Conservation (phyloP, 2,329 filamentous ascomycete species). For the Aspergillus quadrilineatus region DNA sequence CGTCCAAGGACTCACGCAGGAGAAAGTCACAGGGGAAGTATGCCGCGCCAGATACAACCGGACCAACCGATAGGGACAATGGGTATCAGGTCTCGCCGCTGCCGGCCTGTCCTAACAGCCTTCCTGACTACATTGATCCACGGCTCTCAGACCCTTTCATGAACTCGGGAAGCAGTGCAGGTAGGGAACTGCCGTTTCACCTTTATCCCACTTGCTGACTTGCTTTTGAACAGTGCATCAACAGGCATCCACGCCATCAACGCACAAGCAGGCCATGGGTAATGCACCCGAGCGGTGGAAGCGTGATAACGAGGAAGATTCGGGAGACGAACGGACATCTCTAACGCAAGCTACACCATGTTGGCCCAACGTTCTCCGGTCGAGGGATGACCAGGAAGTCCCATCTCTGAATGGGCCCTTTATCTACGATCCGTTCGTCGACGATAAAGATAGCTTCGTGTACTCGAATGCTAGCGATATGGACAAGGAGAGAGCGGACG, state of each 20-base stretch:
- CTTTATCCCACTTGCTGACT: constrained; percentile 2
- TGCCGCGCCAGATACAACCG: constrained; percentile 2
- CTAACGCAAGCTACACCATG: constrained; percentile 14
- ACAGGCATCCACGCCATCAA: not conserved
- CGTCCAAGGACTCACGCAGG: constrained; percentile 70
- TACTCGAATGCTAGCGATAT: constrained; percentile 21
- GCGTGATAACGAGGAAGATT: constrained; percentile 16
- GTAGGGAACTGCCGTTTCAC: constrained; percentile 9
- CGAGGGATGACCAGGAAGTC: constrained; percentile 1
- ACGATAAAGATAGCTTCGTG: constrained; percentile 20
- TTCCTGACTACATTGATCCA: constrained; percentile 31
- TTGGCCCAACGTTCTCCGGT: constrained; percentile 11
- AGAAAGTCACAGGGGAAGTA: constrained; percentile 30
- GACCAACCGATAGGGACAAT: constrained; percentile 10
- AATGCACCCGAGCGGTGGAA: constrained; percentile 15
- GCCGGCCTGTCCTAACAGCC: not conserved
- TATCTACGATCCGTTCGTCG: constrained; percentile 24
- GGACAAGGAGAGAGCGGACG: constrained; percentile 36
- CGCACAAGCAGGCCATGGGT: not conserved
- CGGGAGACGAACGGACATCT: not conserved
- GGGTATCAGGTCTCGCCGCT: constrained; percentile 4
- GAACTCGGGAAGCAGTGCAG: constrained; percentile 3
- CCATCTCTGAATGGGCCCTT: constrained; percentile 3
- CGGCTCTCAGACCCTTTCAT: constrained; percentile 24
- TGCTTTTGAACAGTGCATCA: constrained; percentile 3